Conservation (phyloP, 1,284 basidiomycete species). For the Bondarzewia mesenterica region DNA sequence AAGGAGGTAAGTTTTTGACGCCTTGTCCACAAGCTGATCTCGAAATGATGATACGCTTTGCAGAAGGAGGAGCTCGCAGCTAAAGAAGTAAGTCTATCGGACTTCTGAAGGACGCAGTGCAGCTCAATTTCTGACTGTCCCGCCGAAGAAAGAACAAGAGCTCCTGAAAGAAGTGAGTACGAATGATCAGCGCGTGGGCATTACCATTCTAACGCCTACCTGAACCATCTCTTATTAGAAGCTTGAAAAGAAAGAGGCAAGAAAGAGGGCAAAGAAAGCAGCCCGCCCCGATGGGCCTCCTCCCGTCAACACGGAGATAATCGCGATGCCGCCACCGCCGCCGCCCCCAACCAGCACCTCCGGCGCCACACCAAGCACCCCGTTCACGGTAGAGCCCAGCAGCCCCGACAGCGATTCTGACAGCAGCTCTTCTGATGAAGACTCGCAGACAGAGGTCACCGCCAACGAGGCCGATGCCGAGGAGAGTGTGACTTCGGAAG, state of each 20-base stretch:
- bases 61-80: constrained; percentile 48
- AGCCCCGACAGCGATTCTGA: constrained; percentile 7
- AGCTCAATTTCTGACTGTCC: constrained; percentile 10
- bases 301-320: constrained; percentile 13
- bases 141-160: constrained; percentile 38
- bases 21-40: neutral
- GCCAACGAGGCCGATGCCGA: constrained; percentile 65
- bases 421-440: constrained; percentile 9
- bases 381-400: constrained; percentile 7
- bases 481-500: constrained; percentile 67
- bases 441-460: constrained; percentile 25
- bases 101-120: constrained; percentile 3
- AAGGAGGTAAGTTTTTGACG: constrained; percentile 26
- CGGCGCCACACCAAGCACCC: constrained; percentile 7
- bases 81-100: constrained; percentile 23
- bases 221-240: constrained; percentile 17
- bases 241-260: constrained; percentile 48
- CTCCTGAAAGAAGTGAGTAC: constrained; percentile 39
- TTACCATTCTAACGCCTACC: neutral
- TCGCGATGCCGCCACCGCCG: constrained; percentile 2
- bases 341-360: neutral
- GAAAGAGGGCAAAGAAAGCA: constrained; percentile 30
- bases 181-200: too few species aligned
- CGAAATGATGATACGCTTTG: neutral
- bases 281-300: constrained; percentile 25